Conservation (phyloP, 306 rosid species). For the Prunus mira region DNA sequence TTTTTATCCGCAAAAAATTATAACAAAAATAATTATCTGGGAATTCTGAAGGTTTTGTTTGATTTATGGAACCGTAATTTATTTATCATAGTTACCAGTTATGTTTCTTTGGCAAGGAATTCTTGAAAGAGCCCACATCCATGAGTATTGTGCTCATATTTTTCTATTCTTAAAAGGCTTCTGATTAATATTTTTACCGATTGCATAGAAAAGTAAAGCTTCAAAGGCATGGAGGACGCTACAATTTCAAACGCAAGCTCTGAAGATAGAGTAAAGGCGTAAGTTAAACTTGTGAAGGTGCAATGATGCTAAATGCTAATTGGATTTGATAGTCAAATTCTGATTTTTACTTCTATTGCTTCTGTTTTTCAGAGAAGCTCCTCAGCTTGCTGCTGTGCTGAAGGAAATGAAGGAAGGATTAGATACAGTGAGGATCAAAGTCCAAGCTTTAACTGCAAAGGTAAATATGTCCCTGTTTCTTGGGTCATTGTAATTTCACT, state of each 20-base stretch:
- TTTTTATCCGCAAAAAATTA: no score
- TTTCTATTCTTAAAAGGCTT: not conserved
- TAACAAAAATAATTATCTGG: no score
- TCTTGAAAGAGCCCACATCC: no score
- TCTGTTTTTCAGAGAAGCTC: slow-evolving; percentile 44
- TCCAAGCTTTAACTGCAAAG: slow-evolving; percentile 66
- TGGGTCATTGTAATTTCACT: not conserved
- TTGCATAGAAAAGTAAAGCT: not conserved
- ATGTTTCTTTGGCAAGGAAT: no score
- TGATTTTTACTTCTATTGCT: not conserved
- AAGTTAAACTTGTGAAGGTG: not conserved
- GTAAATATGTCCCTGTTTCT: slow-evolving; percentile 25
- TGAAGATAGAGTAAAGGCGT: not conserved
- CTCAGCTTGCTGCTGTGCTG: slow-evolving; percentile 57
- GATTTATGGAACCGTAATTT: no score
- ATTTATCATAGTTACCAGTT: no score
- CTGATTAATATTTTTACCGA: not conserved
- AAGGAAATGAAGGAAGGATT: slow-evolving; percentile 88
- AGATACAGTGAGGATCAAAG: slow-evolving; percentile 53
- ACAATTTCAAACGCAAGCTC: not conserved
- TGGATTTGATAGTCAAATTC: not conserved
- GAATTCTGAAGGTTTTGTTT: no score
- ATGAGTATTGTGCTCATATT: not conserved
- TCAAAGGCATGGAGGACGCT: not conserved
- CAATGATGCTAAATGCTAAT: not conserved